Base-by-base conservation (phyloP, 148 eudicot genomes). In the Pouteria glomerata region DNA sequence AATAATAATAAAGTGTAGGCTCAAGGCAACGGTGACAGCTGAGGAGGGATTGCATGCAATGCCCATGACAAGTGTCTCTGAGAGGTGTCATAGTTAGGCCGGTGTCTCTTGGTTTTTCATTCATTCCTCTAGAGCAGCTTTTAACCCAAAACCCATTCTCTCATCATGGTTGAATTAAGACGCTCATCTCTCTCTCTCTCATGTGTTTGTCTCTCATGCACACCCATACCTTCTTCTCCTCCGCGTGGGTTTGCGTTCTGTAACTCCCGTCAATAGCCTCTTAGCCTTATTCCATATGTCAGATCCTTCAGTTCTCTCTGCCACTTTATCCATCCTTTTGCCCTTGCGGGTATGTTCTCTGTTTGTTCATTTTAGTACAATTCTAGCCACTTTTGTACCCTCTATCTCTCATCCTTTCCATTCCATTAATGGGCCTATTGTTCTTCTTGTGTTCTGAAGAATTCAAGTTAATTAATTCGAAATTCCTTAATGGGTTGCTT, bases 1-100 rank as follows among this genome's bases (percentile, higher is more conserved):
- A n/a, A n/a, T n/a, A n/a, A n/a, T n/a, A n/a, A n/a, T n/a, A n/a
- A n/a, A n/a, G n/a, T n/a, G n/a, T n/a, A n/a, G 42, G 1, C 16
- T 6, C 23, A 41, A 57, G 31, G 65, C 41, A 19, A 57, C 58
- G 65, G 39, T 57, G 65, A 42, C 65, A 41, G 27, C 53, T 29
- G 53, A 71, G 74, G 19, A 42, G 13, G 74, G 39, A 57, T 58
- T 71, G 74, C 74, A 71, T 71, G 74, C 30, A 13, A 58, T 27
- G 74, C 56, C 18, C 29, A 71, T 42, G 74, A 57, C 64, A 68
- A 52, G 72, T 68, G 72, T 68, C 72, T 33, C 21, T 68, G 30
- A 53, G 21, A 51, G 60, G 23, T 31, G 18, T 19, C 31, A 34
- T 15, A 0, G 41, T 66, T 27, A 29, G 24, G 27, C 8, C n/a